Evolutionary conservation across 106 monocot genomes (phyloP), one percentile per base, ranked within the genome.

Genomic region (Platanthera zijinensis): DNA sequence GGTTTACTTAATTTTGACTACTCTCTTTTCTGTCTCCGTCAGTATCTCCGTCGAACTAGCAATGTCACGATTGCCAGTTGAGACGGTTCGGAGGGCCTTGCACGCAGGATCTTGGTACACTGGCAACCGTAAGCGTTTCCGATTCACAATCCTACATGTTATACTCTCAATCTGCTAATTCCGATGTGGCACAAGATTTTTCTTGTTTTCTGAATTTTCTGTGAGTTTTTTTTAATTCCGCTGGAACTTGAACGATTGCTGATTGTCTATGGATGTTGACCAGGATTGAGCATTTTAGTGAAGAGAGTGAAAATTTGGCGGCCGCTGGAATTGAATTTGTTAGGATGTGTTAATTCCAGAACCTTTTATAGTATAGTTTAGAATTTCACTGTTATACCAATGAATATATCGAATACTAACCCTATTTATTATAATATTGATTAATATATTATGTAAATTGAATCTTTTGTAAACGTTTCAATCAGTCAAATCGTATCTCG

Each of bases 71-170:
- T 72, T 19, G 9, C 10, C 52, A 46, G 87, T 85, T 89, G 89
- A 84, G 82, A 91, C 74, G 54, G 81, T 90, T 11, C 87, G 97
- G 47, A 86, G 85, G 69, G 92, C 97, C 17, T n/a, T 83, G 30
- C 97, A 99, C 54, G 97, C 97, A 28, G 97, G 97, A 59, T 92
- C 97, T 5, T 99, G 97, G 97, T 99, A 99, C 86, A 85, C 94
- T 57, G 74, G 75, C 87, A 83, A 94, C 75, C 80, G 97, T 94
- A 39, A 48, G 70, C 19, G 10, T 30, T 32, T 30, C 7, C 10
- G 9, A 53, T 66, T 66, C 30, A 6, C 11, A 66, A 66, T 66
- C 25, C 30, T 32, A 66, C 25, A 2, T 32, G 32, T 30, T 25
- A 10, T 66, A 30, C 18, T 32, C 32, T 66, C 12, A 12, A 66